Conservation (phyloP, 2,329 filamentous ascomycete genomes). For the Exophiala lecanii-corni region DNA sequence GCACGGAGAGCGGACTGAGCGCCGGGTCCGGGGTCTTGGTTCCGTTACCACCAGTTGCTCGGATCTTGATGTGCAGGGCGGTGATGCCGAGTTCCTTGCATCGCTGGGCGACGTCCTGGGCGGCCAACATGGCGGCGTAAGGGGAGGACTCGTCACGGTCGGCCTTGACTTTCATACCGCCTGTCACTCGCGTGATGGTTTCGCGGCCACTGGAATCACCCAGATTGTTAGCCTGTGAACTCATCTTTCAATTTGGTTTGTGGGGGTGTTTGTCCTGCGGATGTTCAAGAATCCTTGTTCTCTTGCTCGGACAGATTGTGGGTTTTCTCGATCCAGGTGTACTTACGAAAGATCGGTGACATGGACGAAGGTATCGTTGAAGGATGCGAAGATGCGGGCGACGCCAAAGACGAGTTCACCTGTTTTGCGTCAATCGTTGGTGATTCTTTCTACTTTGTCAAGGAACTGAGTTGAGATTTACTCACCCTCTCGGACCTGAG, state of each 20-base stretch:
- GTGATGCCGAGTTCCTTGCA: slow-evolving; percentile 84
- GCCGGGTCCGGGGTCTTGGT: slow-evolving; percentile 99
- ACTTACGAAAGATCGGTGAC: slow-evolving; percentile 96
- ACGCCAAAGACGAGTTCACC: slow-evolving; percentile 97
- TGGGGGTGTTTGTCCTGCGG: slow-evolving; percentile 7
- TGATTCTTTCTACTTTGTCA: neutral
- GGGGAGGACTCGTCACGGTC: slow-evolving; percentile 99
- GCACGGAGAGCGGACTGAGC: slow-evolving; percentile 98
- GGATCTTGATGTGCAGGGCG: slow-evolving; percentile 99
- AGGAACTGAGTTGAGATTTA: slow-evolving; percentile 18
- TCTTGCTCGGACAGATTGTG: neutral
- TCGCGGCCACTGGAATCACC: slow-evolving; percentile 88
- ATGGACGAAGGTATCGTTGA: slow-evolving; percentile 94
- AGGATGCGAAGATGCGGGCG: slow-evolving; percentile 95
- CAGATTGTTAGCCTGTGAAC: slow-evolving; percentile 59
- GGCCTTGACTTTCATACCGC: slow-evolving; percentile 99
- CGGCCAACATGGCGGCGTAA: slow-evolving; percentile 99
- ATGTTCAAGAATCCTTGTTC: too few relatives aligned
- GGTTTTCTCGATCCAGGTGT: slow-evolving; percentile 21
- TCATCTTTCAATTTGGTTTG: slow-evolving; percentile 24
- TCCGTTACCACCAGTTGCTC: slow-evolving; percentile 98
- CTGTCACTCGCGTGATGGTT: slow-evolving; percentile 99
- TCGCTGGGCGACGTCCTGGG: slow-evolving; percentile 90
- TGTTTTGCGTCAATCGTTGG: slow-evolving; percentile 40
- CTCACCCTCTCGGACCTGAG: slow-evolving; percentile 91